A percentile compares a stretch with the other conserved stretches of the same genome.
Evolutionary conservation across 2,329 filamentous ascomycete species (phyloP).

Genomic region (Sporothrix inflata): DNA sequence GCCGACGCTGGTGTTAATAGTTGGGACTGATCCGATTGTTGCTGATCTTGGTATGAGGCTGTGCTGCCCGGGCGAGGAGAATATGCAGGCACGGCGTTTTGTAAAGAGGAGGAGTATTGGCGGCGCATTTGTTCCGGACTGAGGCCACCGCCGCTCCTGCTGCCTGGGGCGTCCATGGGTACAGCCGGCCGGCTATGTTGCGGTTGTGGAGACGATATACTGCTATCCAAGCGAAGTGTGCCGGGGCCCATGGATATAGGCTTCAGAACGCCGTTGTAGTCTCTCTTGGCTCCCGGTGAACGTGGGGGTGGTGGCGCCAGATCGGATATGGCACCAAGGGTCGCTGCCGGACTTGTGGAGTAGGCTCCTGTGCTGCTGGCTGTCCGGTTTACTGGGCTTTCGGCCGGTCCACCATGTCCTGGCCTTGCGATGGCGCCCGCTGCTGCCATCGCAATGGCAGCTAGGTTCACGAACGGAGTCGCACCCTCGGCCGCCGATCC

Average conservation of each 20-base stretch:
- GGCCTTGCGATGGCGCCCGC: neutral
- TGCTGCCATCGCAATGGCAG: neutral
- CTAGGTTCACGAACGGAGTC: neutral
- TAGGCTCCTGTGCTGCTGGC: neutral
- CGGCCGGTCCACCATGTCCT: neutral
- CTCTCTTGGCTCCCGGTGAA: constrained; percentile 9
- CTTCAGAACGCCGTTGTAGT: constrained; percentile 33
- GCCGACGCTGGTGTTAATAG: constrained; percentile 23
- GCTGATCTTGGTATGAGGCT: neutral
- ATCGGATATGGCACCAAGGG: neutral
- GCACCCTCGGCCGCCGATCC: neutral
- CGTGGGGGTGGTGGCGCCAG: neutral
- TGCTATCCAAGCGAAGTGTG: constrained; percentile 28
- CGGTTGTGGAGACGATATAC: neutral
- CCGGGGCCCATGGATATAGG: constrained; percentile 41
- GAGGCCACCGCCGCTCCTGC: neutral
- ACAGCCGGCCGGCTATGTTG: neutral
- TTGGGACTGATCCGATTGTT: constrained; percentile 19
- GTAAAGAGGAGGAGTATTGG: neutral
- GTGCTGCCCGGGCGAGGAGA: constrained; percentile 7
- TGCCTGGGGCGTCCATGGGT: constrained; percentile 8
- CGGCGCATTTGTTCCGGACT: constrained; percentile 7
- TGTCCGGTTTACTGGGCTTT: neutral
- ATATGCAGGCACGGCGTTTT: neutral
- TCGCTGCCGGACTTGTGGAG: neutral